Evolutionary conservation across 768 basidiomycete genomes (phyloP), one percentile per base, ranked within the genome.

Genomic region (Trametes gibbosa): DNA sequence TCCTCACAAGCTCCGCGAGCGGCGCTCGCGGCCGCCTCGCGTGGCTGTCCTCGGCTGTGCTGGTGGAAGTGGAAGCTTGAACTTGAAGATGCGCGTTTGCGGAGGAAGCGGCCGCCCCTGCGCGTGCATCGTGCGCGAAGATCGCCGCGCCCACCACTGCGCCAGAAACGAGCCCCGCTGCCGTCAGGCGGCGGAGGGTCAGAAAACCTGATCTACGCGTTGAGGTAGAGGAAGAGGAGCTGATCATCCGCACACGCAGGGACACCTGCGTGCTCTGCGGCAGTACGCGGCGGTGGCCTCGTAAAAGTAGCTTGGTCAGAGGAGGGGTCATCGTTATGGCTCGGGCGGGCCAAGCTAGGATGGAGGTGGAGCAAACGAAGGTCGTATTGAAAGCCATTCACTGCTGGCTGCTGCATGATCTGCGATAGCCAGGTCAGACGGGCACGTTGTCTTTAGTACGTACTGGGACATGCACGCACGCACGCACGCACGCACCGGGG

Each of bases 1-100:
- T 75, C 24, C 93, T 81, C 43, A 91, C 55, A 16, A 90, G 80
- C 27, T 66, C 49, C 5, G 68, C 64, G 13, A 74, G 65, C 23
- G 64, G 51, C n/a, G 61, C 46, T 2, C 23, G 21, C 16, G 57
- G 63, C 46, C 27, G 14, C 21, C 34, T 5, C 13, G 13, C 27
- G 17, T 3, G 35, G n/a, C 57, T 51, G 34, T 51, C 16, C 40
- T 34, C 34, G 5, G 29, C 4, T 32, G 29, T 10, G 10, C 5
- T 10, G 10, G 5, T 32, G 10, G 5, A 4, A 32, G 29, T 10
- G 29, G 29, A 32, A 10, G 29, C 29, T 10, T 32, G 29, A 32
- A 32, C 29, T 10, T 32, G 29, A 32, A 32, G 29, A 32, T 59
- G 55, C 32, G 52, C 56, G 48, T 72, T 68, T 32, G 68, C 68